A percentile compares a stretch with the other conserved stretches of the same genome.
Conservation (phyloP, 192 early-diverging fungal species). For the Diversispora eburnea region DNA sequence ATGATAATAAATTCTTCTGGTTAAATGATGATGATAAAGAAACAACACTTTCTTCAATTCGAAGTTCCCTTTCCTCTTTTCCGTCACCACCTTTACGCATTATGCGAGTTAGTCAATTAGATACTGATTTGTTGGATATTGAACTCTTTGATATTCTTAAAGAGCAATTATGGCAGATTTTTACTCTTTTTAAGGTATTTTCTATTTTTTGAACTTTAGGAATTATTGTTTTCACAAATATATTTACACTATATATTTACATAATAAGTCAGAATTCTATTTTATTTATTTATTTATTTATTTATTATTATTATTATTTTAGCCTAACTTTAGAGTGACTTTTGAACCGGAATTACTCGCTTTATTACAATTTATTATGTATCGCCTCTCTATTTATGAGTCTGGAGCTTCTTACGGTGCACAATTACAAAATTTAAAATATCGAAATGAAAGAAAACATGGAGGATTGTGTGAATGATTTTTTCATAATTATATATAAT, state of each 20-base stretch:
- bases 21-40: too few species aligned
- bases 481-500: too few species aligned
- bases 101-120: conserved; percentile 79
- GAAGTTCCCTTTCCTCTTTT: conserved; percentile 43
- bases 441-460: conserved; percentile 64
- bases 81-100: conserved; percentile 53
- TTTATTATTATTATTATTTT: too few species aligned
- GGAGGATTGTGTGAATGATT: conserved; percentile 48
- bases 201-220: too few species aligned
- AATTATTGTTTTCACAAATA: too few species aligned
- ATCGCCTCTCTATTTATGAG: conserved; percentile 70
- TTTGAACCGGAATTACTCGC: conserved; percentile 72
- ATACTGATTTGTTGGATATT: conserved; percentile 75
- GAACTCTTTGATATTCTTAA: conserved; percentile 75
- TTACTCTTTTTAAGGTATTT: conserved; percentile 43
- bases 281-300: too few species aligned
- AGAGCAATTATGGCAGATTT: conserved; percentile 68
- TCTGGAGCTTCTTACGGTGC: conserved; percentile 77
- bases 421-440: conserved; percentile 80
- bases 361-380: conserved; percentile 64
- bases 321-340: not conserved
- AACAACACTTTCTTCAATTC: not conserved
- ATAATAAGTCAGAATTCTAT: too few species aligned
- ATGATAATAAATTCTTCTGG: too few species aligned
- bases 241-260: too few species aligned